Percentiles rank a stretch among this genome's conserved stretches.
phyloP scores from a whole-genome alignment of 129 eudicot genomes.

The Ambrosia artemisiifolia region DNA sequence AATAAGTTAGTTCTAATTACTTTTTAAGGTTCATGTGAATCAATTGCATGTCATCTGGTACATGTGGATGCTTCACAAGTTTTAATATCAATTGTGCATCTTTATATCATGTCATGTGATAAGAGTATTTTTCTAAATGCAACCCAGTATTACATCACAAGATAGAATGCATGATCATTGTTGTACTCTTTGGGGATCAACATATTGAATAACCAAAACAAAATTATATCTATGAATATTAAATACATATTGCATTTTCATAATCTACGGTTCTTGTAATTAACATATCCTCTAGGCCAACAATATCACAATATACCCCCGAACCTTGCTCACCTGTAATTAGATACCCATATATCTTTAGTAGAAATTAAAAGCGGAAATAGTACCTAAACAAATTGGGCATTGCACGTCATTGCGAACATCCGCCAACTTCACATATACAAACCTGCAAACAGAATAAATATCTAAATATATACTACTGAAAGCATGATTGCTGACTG shows the following conservation, averaged over 20 bases:
- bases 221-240: conserved; percentile 2
- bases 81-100: neutral
- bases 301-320: neutral
- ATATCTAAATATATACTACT: conserved; percentile 1
- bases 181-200: conserved; percentile 1
- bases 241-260: neutral
- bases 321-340: neutral
- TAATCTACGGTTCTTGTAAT: neutral
- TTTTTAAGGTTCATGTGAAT: neutral
- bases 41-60: neutral
- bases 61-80: neutral
- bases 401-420: conserved; percentile 90
- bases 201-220: conserved; percentile 9
- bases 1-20: neutral
- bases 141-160: conserved; percentile 6
- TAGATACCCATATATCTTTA: neutral
- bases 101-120: neutral
- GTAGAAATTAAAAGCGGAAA: neutral
- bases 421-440: conserved; percentile 56
- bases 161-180: neutral
- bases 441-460: conserved; percentile 45
- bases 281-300: neutral
- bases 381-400: conserved; percentile 75
- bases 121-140: conserved; percentile 5
- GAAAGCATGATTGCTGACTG: conserved; percentile 1